Evolutionary conservation across 192 early-diverging fungal genomes (phyloP).

Genomic region (Podila epigama): DNA sequence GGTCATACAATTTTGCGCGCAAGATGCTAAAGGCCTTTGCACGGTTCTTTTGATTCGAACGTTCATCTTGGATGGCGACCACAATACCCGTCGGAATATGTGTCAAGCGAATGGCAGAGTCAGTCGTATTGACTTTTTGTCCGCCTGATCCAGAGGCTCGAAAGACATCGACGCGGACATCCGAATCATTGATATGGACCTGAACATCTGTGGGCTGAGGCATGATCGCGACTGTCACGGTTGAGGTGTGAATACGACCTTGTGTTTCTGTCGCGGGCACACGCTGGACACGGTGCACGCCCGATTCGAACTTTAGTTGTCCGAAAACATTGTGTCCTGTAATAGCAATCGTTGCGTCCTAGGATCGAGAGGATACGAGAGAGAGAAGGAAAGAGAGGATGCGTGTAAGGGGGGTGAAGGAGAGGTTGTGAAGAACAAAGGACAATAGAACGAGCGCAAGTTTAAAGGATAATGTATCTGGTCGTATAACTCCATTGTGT

Average conservation of each 20-base stretch:
- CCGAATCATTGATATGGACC: conserved; percentile 69
- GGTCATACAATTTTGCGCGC: conserved; percentile 78
- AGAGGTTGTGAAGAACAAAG: too few species aligned
- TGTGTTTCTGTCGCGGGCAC: conserved; percentile 81
- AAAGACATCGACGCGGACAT: conserved; percentile 76
- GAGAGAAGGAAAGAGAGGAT: neutral
- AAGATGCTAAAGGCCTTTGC: conserved; percentile 88
- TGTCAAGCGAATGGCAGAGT: conserved; percentile 91
- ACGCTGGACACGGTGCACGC: conserved; percentile 84
- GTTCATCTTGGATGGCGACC: conserved; percentile 88
- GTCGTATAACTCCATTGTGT: neutral
- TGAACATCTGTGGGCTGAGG: conserved; percentile 76
- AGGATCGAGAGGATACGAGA: neutral
- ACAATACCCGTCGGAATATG: conserved; percentile 92
- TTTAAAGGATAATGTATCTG: too few species aligned
- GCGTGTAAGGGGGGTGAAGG: neutral
- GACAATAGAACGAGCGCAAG: too few species aligned
- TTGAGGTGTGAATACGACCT: conserved; percentile 82
- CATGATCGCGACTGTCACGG: conserved; percentile 80
- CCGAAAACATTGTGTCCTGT: conserved; percentile 78
- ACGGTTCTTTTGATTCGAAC: conserved; percentile 95
- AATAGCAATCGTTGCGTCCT: conserved; percentile 72
- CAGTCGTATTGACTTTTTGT: conserved; percentile 96
- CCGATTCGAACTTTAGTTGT: conserved; percentile 79
- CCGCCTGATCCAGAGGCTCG: conserved; percentile 85